A percentile compares a stretch with the other conserved stretches of the same genome.
These are phyloP conservation scores for Geotrichum australiense DNA, from an alignment of 1,139 yeast species.

Conservation along the genomic window DNA sequence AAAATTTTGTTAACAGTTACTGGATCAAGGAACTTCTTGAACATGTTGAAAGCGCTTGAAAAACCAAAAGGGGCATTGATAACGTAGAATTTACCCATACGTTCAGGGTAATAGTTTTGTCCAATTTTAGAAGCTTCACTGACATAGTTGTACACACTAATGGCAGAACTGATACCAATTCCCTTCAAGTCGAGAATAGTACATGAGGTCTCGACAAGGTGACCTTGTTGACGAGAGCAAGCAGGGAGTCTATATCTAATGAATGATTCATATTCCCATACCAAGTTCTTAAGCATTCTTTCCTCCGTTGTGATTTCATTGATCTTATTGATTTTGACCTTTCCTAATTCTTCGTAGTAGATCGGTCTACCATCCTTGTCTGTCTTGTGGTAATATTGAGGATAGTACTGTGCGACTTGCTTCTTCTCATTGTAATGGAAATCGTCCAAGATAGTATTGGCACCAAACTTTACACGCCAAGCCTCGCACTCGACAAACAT, in stretches of 20 bases:
- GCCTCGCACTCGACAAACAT: slow-evolving; percentile 86
- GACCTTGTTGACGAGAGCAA: slow-evolving; percentile 74
- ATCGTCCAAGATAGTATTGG: slow-evolving; percentile 76
- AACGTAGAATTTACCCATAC: slow-evolving; percentile 96
- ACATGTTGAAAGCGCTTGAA: slow-evolving; percentile 82
- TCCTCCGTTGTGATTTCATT: slow-evolving; percentile 90
- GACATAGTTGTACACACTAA: slow-evolving; percentile 80
- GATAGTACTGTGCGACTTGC: slow-evolving; percentile 79
- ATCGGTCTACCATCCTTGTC: slow-evolving; percentile 97
- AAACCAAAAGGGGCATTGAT: slow-evolving; percentile 98
- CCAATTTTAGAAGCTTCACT: slow-evolving; percentile 91
- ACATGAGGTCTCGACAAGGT: slow-evolving; percentile 88
- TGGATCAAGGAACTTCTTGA: slow-evolving; percentile 93
- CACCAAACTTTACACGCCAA: slow-evolving; percentile 85
- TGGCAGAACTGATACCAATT: slow-evolving; percentile 74
- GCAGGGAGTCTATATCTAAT: slow-evolving; percentile 83
- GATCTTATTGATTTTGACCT: slow-evolving; percentile 84
- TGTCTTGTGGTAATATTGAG: slow-evolving; percentile 95
- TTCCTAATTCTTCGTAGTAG: slow-evolving; percentile 88
- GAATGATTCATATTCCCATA: slow-evolving; percentile 96
- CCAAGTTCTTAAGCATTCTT: slow-evolving; percentile 90
- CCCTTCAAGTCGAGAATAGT: slow-evolving; percentile 94
- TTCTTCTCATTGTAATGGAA: slow-evolving; percentile 90
- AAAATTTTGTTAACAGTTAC: slow-evolving; percentile 96
- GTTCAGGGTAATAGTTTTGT: slow-evolving; percentile 97